A percentile compares a stretch with the other conserved stretches of the same genome.
Evolutionary conservation across 352 stramenopile genomes (phyloP).

Genomic region (Pythium oligandrum): DNA sequence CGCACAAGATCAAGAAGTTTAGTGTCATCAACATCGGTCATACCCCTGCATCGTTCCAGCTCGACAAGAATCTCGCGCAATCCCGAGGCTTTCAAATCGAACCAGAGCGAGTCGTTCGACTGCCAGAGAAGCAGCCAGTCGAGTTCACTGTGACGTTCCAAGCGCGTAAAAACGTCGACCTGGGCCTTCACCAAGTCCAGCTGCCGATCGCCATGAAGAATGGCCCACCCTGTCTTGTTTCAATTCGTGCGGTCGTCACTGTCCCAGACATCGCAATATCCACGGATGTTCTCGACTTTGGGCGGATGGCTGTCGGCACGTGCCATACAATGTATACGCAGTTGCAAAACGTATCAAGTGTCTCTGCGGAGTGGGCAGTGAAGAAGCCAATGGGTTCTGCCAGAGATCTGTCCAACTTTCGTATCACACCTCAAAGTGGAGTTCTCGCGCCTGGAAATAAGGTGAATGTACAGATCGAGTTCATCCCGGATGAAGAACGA

Average conservation of each 20-base stretch:
- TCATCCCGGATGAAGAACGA: conserved; percentile 78
- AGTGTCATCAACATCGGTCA: conserved; percentile 89
- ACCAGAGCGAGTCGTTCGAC: conserved; percentile 89
- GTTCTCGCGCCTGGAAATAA: conserved; percentile 68
- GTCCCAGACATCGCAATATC: conserved; percentile 88
- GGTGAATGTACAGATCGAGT: conserved; percentile 89
- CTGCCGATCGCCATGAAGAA: conserved; percentile 90
- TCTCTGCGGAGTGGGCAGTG: conserved; percentile 88
- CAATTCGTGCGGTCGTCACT: conserved; percentile 87
- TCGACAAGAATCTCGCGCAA: conserved; percentile 90
- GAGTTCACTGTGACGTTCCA: conserved; percentile 91
- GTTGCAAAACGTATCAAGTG: conserved; percentile 87
- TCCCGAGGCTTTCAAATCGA: conserved; percentile 90
- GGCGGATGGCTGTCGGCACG: conserved; percentile 83
- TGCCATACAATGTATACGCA: conserved; percentile 87
- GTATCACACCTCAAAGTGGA: conserved; percentile 66
- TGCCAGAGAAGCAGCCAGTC: conserved; percentile 86
- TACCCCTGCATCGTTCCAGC: conserved; percentile 80
- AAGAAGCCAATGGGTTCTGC: conserved; percentile 86
- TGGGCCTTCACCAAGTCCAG: conserved; percentile 74
- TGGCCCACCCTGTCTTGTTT: conserved; percentile 80
- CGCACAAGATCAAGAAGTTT: conserved; percentile 91
- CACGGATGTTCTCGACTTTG: conserved; percentile 87
- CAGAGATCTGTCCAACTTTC: conserved; percentile 79
- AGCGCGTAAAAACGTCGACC: conserved; percentile 76